Evolutionary conservation across 2,329 filamentous ascomycete genomes (phyloP).

Genomic region (Zalaria obscura): DNA sequence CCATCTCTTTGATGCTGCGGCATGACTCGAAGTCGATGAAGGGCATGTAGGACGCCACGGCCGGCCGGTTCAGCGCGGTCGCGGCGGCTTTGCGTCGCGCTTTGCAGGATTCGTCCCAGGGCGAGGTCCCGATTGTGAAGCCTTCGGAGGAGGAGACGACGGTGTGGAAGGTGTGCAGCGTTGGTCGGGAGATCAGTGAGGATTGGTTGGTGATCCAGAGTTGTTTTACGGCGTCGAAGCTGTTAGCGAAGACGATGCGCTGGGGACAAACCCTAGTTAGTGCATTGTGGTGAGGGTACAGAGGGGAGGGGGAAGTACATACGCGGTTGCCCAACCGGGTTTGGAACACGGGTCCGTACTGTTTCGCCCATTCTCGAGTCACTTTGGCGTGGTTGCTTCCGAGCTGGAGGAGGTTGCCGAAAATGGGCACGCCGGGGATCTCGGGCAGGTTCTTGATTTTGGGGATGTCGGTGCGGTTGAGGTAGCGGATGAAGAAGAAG

Average conservation of each 20-base stretch:
- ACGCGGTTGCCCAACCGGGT: conserved; percentile 51
- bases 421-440: conserved; percentile 31
- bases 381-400: conserved; percentile 32
- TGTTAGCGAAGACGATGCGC: conserved; percentile 66
- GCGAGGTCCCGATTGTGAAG: conserved; percentile 71
- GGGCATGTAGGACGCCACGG: conserved; percentile 66
- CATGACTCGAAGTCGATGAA: conserved; percentile 67
- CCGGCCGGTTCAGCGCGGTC: conserved; percentile 62
- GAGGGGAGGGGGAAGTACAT: conserved; percentile 7
- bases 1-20: conserved; percentile 57
- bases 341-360: conserved; percentile 36
- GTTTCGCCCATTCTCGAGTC: conserved; percentile 30
- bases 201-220: conserved; percentile 72
- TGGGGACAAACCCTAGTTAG: too few species aligned
- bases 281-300: too few species aligned
- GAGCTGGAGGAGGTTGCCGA: conserved; percentile 31
- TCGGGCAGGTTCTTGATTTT: conserved; percentile 35
- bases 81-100: conserved; percentile 62
- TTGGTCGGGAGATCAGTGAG: conserved; percentile 62
- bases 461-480: conserved; percentile 32
- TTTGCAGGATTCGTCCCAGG: conserved; percentile 74
- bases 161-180: conserved; percentile 67
- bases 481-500: conserved; percentile 24
- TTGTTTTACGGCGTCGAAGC: conserved; percentile 57
- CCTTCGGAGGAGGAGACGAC: conserved; percentile 65